Evolutionary conservation across 306 rosid genomes (phyloP), one percentile per base, ranked within the genome.

Genomic region (Vigna radiata): DNA sequence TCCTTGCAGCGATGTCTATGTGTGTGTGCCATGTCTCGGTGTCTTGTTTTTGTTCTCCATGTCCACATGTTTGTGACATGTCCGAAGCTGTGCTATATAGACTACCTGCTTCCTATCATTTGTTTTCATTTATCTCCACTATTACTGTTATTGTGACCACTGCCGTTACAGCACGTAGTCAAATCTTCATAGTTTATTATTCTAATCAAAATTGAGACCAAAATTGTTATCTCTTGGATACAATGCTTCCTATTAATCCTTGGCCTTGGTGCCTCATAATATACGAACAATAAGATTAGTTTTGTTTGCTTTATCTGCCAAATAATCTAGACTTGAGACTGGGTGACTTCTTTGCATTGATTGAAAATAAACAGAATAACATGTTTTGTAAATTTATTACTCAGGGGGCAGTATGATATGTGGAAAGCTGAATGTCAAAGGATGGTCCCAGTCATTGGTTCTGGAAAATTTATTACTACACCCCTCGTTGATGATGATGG

Each of bases 371-470:
- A 70, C 79, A 77, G 62, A 36, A 54, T 44, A 29, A 50, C 60
- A 55, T 25, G 23, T 52, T 76, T 65, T n/a, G 56, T 76, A 77
- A 62, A 64, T 85, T 70, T 64, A 39, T 60, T 52, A 81, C 70
- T 68, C 83, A 94, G 97, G 96, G 91, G 92, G 82, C 90, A 84
- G 78, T 94, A 94, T 84, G 66, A 25, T 52, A 74, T 70, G 79
- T 89, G 88, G 96, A 94, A 91, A 86, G 89, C 88, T 73, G 92
- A 94, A 84, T 94, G 98, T 77, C 92, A 90, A 86, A 89, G 78
- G 79, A 85, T 91, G 83, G 96, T 88, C 63, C 91, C 96, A 37
- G 77, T 61, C 72, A 84, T 94, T 78, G 98, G 97, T 68, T 83
- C 77, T 78, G 98, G 96, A 81, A 89, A 88, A 76, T 86, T 85